Evolutionary conservation across 257 asterid species (phyloP), one percentile per base, ranked within the genome.

Genomic region (Fraxinus anomala): DNA sequence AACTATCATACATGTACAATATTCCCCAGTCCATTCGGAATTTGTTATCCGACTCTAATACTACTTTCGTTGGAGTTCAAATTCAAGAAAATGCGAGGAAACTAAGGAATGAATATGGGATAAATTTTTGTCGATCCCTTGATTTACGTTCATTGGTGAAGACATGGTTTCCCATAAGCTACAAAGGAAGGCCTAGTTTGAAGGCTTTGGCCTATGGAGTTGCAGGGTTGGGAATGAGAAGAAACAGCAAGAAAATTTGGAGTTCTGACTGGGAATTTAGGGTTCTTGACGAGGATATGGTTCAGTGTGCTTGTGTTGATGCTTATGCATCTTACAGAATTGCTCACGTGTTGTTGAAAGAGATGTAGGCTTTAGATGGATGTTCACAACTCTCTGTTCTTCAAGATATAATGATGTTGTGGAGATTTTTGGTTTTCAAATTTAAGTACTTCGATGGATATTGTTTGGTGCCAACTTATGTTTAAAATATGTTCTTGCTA

Each of bases 91-190:
- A 31, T 17, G 79, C 77, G 8, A 33, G 1, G 16, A 83, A 81
- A 37, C 66, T 83, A 33, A 44, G 5, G 47, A 14, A 70, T 0
- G 88, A 87, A n/a, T 85, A 83, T 40, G 70, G 6, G n/a, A 2
- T 87, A 9, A 16, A 13, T 5, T 75, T 80, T 19, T 28, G 24
- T 10, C 67, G 33, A n/a, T 78, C 47, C 14, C 37, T 81, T 3
- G 89, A 87, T 76, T 5, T 87, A 8, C 89, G 33, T 77, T 74
- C 72, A 10, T 47, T 83, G 37, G 86, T 80, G 21, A 65, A 68
- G 77, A 17, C 3, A 8, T 81, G 88, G 87, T 81, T 79, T 63
- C 91, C 91, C 0, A 16, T 81, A 54, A 81, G 87, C 74, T 87
- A 79, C 75, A 73, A 14, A 40, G 73, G 80, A 12, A 83, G 40